A percentile compares a stretch with the other conserved stretches of the same genome.
phyloP scores from a whole-genome alignment of 768 basidiomycete genomes.

The Austroboletus eburneus region DNA sequence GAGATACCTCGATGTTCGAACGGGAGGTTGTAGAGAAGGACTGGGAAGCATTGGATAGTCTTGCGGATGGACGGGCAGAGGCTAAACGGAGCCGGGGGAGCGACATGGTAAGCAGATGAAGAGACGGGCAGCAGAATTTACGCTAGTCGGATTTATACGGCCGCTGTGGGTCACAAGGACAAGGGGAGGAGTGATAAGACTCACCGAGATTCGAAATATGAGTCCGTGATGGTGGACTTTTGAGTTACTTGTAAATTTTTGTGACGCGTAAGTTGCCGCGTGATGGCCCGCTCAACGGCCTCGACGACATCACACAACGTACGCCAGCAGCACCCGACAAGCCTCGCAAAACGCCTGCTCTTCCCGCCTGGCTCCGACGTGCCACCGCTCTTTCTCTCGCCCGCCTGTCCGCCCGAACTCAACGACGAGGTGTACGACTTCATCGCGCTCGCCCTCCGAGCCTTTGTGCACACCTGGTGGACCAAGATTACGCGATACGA shows the following conservation, averaged over 20 bases:
- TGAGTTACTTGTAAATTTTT: too few relatives aligned
- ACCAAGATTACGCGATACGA: slow-evolving; percentile 77
- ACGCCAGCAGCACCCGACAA: slow-evolving; percentile 27
- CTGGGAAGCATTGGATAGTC: slow-evolving; percentile 3
- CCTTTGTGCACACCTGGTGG: slow-evolving; percentile 85
- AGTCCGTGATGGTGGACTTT: too few relatives aligned
- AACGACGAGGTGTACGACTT: slow-evolving; percentile 61
- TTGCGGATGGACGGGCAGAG: slow-evolving; percentile 8
- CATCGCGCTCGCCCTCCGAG: slow-evolving; percentile 73
- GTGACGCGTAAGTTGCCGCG: not conserved
- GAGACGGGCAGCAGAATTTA: not conserved
- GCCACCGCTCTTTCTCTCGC: slow-evolving; percentile 51
- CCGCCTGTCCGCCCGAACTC: slow-evolving; percentile 48
- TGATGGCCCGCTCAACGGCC: slow-evolving; percentile 23
- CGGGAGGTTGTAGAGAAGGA: slow-evolving; percentile 21
- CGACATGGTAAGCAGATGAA: slow-evolving; percentile 18
- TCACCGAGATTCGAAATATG: too few relatives aligned
- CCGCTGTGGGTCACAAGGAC: too few relatives aligned
- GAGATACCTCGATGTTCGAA: slow-evolving; percentile 51
- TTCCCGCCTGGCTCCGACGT: slow-evolving; percentile 49
- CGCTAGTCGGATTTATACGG: slow-evolving; percentile 24
- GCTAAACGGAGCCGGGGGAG: slow-evolving; percentile 8
- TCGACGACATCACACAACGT: slow-evolving; percentile 20
- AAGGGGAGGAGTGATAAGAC: too few relatives aligned
- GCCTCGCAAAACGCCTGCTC: slow-evolving; percentile 55